Base-by-base conservation (phyloP, 371 early-diverging fungal genomes). In the Mucor piriformis region DNA sequence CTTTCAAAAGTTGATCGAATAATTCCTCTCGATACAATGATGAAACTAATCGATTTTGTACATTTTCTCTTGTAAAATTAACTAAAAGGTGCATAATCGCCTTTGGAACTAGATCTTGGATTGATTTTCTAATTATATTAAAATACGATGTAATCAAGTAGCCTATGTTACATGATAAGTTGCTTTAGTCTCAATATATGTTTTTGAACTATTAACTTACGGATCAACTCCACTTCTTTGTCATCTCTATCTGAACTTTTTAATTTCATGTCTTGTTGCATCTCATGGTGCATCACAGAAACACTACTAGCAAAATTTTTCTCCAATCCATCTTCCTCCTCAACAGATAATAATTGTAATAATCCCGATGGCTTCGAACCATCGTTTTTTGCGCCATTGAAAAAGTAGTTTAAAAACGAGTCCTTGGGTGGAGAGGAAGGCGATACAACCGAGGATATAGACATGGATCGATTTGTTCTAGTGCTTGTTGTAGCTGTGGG, bases 41-140 rank as follows among this genome's bases (percentile, higher is more conserved):
- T 18, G 89, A 74, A 6, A 96, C 95, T 18, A 96, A 77, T 20
- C 88, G 82, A 72, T 91, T 89, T 64, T 95, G 95, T 46, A 95
- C 84, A 21, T 76, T 67, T 57, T 91, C 86, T 59, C 89, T 86
- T 15, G 88, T 86, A 64, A 86, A 80, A 61, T 92, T 90, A 33
- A 93, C 92, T 38, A 93, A 70, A 47, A 92, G 60, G 64, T 90
- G 90, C 93, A 96, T 95, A 58, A 95, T 88, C 0, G 95, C 93
- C 68, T 96, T 96, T 11, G 97, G 97, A 3, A 96, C 94, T 59
- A 92, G 72, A 54, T 96, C 95, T 64, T 92, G 88, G 35, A 95
- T 87, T 11, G 87, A 83, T 72, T 91, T 91, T 60, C 93, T 85
- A 8, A 93, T 87, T 62, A 94, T 90, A 50, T 86, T 81, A 69